Evolutionary conservation across 306 rosid species (phyloP), one percentile per base, ranked within the genome.

Genomic region (Prunus dulcis): DNA sequence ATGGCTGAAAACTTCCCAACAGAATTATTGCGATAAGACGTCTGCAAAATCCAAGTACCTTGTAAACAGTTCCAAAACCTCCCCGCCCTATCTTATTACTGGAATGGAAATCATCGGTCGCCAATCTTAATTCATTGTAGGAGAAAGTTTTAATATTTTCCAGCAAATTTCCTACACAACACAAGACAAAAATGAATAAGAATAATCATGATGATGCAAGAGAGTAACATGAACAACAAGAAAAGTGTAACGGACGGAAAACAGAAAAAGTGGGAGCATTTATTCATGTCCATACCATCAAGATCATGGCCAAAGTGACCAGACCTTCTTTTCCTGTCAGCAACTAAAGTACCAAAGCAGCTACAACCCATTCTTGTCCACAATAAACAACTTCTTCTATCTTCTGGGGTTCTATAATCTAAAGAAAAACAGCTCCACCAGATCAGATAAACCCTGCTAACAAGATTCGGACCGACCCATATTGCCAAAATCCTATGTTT

Each of bases 31-130:
- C 17, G 22, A 72, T 15, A 22, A 57, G 46, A 30, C 41, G 9
- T 45, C 13, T 5, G 45, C 69, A 61, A 11, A 45, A 18, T 46
- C 50, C 45, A 45, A 73, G 70, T 91, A 96, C 99, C 99, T 88
- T 81, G 78, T 87, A 92, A 80, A 96, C 99, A 20, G 88, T 86
- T 72, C 99, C 99, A 81, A 92, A 96, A 47, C 99, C 98, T 67
- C 99, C 99, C 19, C 88, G 84, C 80, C 99, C 99, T 51, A 96
- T 78, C 90, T 86, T 92, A 72, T 87, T 87, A 63, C 85, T 86
- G 22, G 76, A 49, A 81, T 91, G 84, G 78, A 91, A 96, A 81
- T 88, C 79, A 83, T 84, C 86, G 3, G 99, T 91, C 30, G 99
- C 99, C 45, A 64, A 67, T 82, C 84, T 89, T 79, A 96, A 52